Conservation (phyloP, 2,329 filamentous ascomycete species). For the Ramichloridium luteum region DNA sequence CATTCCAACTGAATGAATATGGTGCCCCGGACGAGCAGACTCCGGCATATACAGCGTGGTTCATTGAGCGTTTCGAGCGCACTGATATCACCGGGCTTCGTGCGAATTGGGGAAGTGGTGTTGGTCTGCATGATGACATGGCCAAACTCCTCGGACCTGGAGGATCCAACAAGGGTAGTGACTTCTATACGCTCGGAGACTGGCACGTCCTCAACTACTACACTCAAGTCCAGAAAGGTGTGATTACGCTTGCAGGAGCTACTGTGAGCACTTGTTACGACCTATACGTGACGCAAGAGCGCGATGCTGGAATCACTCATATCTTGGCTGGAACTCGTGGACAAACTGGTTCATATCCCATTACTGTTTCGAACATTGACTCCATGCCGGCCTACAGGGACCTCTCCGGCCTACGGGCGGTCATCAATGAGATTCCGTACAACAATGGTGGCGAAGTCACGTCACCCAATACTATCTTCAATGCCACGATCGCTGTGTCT, state of each 20-base stretch:
- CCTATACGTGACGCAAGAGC: constrained; percentile 2
- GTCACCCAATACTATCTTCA: background rate
- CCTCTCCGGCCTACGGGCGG: background rate
- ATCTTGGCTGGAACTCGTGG: constrained; percentile 1
- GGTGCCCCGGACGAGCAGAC: constrained; percentile 1
- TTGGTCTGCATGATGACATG: constrained; percentile 1
- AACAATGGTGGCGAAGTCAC: constrained; percentile 1
- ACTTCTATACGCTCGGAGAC: constrained; percentile 3
- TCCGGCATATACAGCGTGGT: constrained; percentile 2
- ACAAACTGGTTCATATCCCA: constrained; percentile 1
- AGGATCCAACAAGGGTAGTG: background rate
- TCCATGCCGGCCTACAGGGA: background rate
- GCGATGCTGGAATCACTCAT: background rate
- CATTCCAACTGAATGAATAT: constrained; percentile 2
- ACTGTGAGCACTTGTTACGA: constrained; percentile 3
- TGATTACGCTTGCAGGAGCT: constrained; percentile 1
- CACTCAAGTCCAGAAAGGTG: constrained; percentile 1
- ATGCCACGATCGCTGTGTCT: constrained; percentile 1
- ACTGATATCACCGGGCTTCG: constrained; percentile 1
- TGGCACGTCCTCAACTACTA: constrained; percentile 2
- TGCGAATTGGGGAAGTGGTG: constrained; percentile 1
- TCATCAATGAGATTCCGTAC: constrained; percentile 2
- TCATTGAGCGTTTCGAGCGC: constrained; percentile 2
- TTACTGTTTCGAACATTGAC: background rate
- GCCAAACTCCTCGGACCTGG: constrained; percentile 2